These are phyloP conservation scores for Colletotrichum sp. DNA, from an alignment of 2,329 filamentous ascomycete species.

Conservation along the genomic window DNA sequence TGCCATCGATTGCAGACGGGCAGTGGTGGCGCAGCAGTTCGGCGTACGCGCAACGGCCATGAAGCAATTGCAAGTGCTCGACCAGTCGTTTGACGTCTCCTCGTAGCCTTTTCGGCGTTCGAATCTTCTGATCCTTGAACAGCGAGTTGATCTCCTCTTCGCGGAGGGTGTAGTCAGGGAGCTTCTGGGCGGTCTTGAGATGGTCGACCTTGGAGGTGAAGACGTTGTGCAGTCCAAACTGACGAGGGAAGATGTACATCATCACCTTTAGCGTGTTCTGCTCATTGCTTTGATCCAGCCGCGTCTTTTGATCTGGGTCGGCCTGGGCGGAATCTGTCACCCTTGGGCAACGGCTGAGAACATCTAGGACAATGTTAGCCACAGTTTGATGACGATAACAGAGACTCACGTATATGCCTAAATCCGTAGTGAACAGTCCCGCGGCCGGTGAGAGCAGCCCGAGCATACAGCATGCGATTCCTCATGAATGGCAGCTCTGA, in stretches of 20 bases:
- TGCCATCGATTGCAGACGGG: slow-evolving; percentile 47
- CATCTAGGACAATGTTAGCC: slow-evolving; percentile 59
- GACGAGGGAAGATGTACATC: slow-evolving; percentile 92
- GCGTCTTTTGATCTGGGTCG: neutral
- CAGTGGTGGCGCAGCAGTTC: slow-evolving; percentile 84
- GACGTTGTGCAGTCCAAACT: slow-evolving; percentile 92
- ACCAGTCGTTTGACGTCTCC: slow-evolving; percentile 66
- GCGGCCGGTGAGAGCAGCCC: slow-evolving; percentile 71
- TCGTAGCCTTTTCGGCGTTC: slow-evolving; percentile 71
- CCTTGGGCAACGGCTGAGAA: slow-evolving; percentile 72
- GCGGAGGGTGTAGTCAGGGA: slow-evolving; percentile 85
- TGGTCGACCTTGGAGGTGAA: slow-evolving; percentile 75
- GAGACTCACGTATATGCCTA: slow-evolving; percentile 76
- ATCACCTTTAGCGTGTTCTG: slow-evolving; percentile 72
- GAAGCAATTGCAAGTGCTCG: slow-evolving; percentile 70
- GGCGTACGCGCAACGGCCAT: slow-evolving; percentile 79
- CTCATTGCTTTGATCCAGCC: slow-evolving; percentile 33
- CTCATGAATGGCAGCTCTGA: slow-evolving; percentile 77
- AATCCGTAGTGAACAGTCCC: slow-evolving; percentile 76
- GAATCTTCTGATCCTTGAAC: slow-evolving; percentile 31
- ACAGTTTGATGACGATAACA: too few relatives aligned
- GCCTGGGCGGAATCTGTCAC: neutral
- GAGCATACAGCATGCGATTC: slow-evolving; percentile 85
- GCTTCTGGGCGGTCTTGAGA: slow-evolving; percentile 71
- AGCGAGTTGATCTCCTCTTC: slow-evolving; percentile 75